Evolutionary conservation across 306 rosid genomes (phyloP).

Genomic region (Cicer judaicum): DNA sequence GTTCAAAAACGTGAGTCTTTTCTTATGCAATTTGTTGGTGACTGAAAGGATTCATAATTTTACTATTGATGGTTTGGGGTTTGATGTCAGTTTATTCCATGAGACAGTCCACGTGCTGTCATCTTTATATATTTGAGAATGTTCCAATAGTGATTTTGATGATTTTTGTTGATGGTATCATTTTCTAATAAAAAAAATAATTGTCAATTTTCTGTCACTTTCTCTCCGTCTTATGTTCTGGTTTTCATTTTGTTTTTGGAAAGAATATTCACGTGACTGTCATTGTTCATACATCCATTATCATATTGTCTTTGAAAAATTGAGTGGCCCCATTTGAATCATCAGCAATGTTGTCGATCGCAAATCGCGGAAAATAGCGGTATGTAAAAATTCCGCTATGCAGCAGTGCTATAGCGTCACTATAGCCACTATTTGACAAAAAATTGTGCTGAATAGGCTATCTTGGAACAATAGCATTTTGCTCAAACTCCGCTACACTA

Average conservation of each 20-base stretch:
- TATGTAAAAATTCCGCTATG: too few species aligned
- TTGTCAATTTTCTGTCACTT: not conserved
- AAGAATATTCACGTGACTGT: not conserved
- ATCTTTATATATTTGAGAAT: slow-evolving; percentile 26
- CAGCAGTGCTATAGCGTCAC: too few species aligned
- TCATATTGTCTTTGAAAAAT: not conserved
- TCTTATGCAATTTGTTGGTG: slow-evolving; percentile 35
- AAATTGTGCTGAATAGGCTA: too few species aligned
- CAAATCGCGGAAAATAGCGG: too few species aligned
- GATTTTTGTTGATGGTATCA: slow-evolving; percentile 11
- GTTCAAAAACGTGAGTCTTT: slow-evolving; percentile 49
- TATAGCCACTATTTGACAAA: too few species aligned
- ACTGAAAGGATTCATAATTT: slow-evolving; percentile 34
- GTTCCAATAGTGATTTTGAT: slow-evolving; percentile 4
- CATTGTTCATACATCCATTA: not conserved
- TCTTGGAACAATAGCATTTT: too few species aligned
- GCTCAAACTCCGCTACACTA: too few species aligned
- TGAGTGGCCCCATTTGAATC: slow-evolving; percentile 15
- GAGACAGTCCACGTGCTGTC: slow-evolving; percentile 12
- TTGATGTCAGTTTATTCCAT: slow-evolving; percentile 20
- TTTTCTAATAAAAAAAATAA: too few species aligned
- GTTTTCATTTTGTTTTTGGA: not conserved
- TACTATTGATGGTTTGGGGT: not conserved
- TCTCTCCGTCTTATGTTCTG: not conserved
- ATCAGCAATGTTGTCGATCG: not conserved